Base-by-base conservation (phyloP, 768 basidiomycete species). In the Stropharia rugosoannulata region DNA sequence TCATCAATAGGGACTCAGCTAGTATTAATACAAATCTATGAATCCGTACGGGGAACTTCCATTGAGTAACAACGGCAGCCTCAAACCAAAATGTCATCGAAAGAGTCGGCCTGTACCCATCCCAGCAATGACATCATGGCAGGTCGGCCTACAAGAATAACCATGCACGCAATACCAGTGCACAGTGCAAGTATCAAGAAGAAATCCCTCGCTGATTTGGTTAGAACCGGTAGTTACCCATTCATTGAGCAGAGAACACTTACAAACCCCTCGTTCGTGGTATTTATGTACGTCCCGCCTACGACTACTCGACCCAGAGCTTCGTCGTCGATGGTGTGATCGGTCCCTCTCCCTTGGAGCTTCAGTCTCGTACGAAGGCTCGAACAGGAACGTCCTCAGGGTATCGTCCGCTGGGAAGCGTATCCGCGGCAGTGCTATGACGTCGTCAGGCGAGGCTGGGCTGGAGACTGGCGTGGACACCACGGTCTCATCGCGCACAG, bases 101-200 rank as follows among this genome's bases (percentile, higher is more conserved):
- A 22, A 22, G 4, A 4, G 22, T 22, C 39, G 6, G 49, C 38
- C 19, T 35, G 37, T 16, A 35, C 15, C 12, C 22, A 27, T 3
- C 51, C 51, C 15, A 52, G 13, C 9, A 52, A 27, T 15, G 41
- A 43, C 27, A 52, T 42, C 51, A 52, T 52, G 3, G 51, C 51
- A 5, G 51, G 41, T 9, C 41, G 51, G 10, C 15, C 51, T n/a
- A 62, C 49, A 15, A 66, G 55, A n/a, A 64, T 57, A 16, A 55
- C 45, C 9, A 58, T 63, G 47, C 62, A 63, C 2, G 63, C 60
- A 32, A 63, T 13, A 3, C 63, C 62, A 4, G 63, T 45, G 45
- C 65, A 66, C 6, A 66, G 54, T 3, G 60, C 60, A 11, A 66
- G 45, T 27, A 63, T 53, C 25, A 63, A 59, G 10, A 66, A 44